Base-by-base conservation (phyloP, 177 flowering plant genomes). In the Vitis hybrid region DNA sequence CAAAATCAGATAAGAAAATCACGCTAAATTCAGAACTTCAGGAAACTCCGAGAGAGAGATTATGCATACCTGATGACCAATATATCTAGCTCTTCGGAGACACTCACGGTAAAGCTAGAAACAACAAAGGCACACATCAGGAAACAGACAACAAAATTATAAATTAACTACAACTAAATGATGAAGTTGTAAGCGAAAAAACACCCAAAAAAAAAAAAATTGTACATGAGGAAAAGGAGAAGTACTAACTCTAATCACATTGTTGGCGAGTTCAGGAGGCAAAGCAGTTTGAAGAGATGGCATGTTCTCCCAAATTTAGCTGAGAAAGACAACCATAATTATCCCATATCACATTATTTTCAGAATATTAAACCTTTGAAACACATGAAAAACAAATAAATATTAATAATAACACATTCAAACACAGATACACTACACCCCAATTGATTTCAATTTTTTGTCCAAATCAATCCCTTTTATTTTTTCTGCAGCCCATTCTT, bases 211-310 rank as follows among this genome's bases (percentile, higher is more conserved):
- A 45, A 51, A 51, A 49, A 4, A 7, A 56, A 19, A 56, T 26
- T 26, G 45, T 5, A 39, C 45, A 39, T 39, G 45, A 56, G 55
- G 56, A 30, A 52, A 63, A 12, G 45, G 66, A 64, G 39, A 45
- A 45, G 51, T 34, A 77, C 89, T 76, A 56, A 91, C 94, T 67
- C 97, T 80, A 48, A 88, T 82, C 17, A 74, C 92, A 78, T 90
- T 94, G 82, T 94, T 80, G 10, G 96, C 98, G 6, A 94, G 87
- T 60, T 94, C 97, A 18, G 96, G 94, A 60, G 98, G 98, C 77
- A 92, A 78, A 1, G 93, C 87, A 6, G 92, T 89, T 75, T 94
- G 96, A 17, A 91, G 81, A 73, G 98, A 89, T 59, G 98, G 97
- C 98, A 94, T 94, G 4, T 50, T 39, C 45, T 39, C 45, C 8